phyloP scores from a whole-genome alignment of 176 grass and related monocot species.

The Oryza australiensis region DNA sequence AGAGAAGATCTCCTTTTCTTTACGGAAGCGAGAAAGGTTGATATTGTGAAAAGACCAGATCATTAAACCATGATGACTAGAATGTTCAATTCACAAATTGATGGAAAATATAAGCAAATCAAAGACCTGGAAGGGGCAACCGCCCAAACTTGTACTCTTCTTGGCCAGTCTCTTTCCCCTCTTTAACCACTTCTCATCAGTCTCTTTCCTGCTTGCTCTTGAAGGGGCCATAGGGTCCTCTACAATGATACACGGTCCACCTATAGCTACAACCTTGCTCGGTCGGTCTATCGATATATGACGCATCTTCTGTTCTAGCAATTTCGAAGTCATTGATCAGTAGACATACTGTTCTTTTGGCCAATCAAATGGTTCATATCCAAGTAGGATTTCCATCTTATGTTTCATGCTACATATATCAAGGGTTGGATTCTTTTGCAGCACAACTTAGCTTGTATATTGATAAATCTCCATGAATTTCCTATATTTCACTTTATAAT shows the following conservation, averaged over 20 bases:
- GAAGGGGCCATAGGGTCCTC: not conserved
- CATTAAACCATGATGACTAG: not conserved
- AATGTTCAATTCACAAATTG: not conserved
- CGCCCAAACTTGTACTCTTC: constrained; percentile 45
- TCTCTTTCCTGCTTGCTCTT: constrained; percentile 28
- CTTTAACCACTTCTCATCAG: constrained; percentile 20
- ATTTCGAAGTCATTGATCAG: not conserved
- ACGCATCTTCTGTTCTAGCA: not conserved
- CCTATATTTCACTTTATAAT: not conserved
- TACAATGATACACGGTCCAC: not conserved
- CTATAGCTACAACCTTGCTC: not conserved
- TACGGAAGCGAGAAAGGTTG: not conserved
- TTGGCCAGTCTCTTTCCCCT: constrained; percentile 38
- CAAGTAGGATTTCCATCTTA: not conserved
- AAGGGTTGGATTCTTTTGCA: not conserved
- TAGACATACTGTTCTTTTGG: not conserved
- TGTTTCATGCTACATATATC: not conserved
- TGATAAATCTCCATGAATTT: not conserved
- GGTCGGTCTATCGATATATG: not conserved
- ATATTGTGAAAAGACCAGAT: not conserved
- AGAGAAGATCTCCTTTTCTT: not conserved
- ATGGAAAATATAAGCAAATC: constrained; percentile 27
- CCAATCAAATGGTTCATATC: not conserved
- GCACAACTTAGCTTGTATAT: not conserved
- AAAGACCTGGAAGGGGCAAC: constrained; percentile 18